Percentiles rank a stretch among this genome's conserved stretches.
Evolutionary conservation across 768 basidiomycete species (phyloP).

Genomic region (Trametes elegans): DNA sequence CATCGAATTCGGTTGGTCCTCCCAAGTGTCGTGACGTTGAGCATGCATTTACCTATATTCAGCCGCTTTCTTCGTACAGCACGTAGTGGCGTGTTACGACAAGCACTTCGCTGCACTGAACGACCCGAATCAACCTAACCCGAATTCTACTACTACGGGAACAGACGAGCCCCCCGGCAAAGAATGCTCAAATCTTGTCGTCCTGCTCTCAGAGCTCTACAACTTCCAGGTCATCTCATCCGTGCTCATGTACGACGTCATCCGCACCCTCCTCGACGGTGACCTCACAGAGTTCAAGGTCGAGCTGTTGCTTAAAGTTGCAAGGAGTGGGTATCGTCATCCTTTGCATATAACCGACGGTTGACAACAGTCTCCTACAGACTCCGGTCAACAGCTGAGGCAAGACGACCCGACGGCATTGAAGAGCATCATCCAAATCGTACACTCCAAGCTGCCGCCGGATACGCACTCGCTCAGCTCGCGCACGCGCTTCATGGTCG

Average conservation of each 20-base stretch:
- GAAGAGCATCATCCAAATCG: slow-evolving; percentile 85
- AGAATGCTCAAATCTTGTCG: slow-evolving; percentile 84
- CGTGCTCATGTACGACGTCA: slow-evolving; percentile 85
- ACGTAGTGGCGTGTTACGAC: slow-evolving; percentile 66
- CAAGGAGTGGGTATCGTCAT: slow-evolving; percentile 56
- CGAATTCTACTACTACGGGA: neutral
- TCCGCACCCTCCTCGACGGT: slow-evolving; percentile 66
- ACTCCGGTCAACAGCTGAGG: slow-evolving; percentile 88
- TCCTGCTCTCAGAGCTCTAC: slow-evolving; percentile 89
- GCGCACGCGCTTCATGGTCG: slow-evolving; percentile 92
- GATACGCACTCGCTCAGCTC: slow-evolving; percentile 63
- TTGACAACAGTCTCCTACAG: slow-evolving; percentile 47
- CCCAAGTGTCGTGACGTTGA: neutral
- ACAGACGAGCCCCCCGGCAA: slow-evolving; percentile 58
- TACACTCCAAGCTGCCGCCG: slow-evolving; percentile 66
- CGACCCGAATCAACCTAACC: neutral
- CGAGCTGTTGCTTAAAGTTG: slow-evolving; percentile 82
- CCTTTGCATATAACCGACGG: neutral
- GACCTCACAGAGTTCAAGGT: slow-evolving; percentile 76
- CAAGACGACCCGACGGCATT: slow-evolving; percentile 90
- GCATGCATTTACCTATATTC: neutral
- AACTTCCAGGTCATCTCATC: slow-evolving; percentile 94
- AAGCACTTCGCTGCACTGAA: slow-evolving; percentile 40
- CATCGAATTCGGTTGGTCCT: slow-evolving; percentile 79
- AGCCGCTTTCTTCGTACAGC: slow-evolving; percentile 87